phyloP scores from a whole-genome alignment of 352 stramenopile species.

The Phytopythium kandeliae region DNA sequence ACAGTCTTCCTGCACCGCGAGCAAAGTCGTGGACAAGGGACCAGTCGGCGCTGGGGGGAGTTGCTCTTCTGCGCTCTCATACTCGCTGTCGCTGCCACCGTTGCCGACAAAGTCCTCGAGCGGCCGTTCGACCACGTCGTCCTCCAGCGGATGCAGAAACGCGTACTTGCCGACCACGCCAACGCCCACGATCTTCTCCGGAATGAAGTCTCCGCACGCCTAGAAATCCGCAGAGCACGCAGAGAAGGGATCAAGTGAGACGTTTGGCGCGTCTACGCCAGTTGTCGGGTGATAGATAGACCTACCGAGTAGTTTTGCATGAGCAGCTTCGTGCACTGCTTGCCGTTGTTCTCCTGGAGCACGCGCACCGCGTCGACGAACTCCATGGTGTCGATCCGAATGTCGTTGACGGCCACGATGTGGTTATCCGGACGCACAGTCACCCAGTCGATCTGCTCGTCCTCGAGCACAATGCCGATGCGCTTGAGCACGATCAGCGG shows the following conservation, averaged over 20 bases:
- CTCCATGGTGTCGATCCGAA: constrained; percentile 79
- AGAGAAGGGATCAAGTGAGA: not conserved
- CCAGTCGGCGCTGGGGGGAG: constrained; percentile 7
- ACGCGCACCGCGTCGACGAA: constrained; percentile 72
- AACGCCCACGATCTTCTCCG: constrained; percentile 80
- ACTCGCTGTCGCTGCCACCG: constrained; percentile 23
- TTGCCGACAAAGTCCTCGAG: constrained; percentile 55
- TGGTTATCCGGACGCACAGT: constrained; percentile 77
- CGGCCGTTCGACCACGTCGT: constrained; percentile 35
- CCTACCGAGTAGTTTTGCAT: constrained; percentile 85
- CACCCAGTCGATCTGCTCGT: constrained; percentile 79
- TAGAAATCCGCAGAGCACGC: constrained; percentile 1
- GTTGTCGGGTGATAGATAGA: not conserved
- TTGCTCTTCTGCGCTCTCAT: constrained; percentile 13
- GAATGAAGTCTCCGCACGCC: constrained; percentile 82
- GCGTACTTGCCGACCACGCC: constrained; percentile 79
- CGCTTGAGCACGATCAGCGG: constrained; percentile 82
- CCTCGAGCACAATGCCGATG: constrained; percentile 65
- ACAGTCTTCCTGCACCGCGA: not conserved
- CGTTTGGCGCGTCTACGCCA: no score
- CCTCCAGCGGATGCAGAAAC: constrained; percentile 60
- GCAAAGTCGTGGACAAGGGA: constrained; percentile 1
- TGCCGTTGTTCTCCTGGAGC: constrained; percentile 82
- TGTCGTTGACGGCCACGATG: constrained; percentile 86
- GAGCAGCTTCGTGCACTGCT: constrained; percentile 80